Evolutionary conservation across 169 alveolate species (phyloP).

Genomic region (Cryptosporidium baileyi): DNA sequence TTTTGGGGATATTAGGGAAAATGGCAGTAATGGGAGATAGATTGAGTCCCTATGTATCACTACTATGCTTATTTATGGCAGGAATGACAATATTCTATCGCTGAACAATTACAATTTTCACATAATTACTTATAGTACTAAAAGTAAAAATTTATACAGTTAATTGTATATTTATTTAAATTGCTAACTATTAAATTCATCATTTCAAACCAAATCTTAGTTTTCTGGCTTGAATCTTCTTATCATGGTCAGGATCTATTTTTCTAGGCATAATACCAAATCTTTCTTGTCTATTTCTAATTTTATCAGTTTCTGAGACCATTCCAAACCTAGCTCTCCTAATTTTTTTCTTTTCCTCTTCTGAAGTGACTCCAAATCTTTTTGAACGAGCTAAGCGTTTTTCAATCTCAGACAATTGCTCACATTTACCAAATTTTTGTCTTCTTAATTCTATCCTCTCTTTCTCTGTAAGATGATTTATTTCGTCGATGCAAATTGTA

Average conservation of each 20-base stretch:
- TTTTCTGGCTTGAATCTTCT: slow-evolving; percentile 57
- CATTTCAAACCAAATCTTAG: slow-evolving; percentile 46
- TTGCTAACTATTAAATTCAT: too few relatives aligned
- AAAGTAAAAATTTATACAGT: not conserved
- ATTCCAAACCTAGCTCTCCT: slow-evolving; percentile 47
- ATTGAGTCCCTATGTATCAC: slow-evolving; percentile 90
- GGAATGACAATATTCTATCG: slow-evolving; percentile 84
- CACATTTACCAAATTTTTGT: slow-evolving; percentile 42
- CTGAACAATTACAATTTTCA: slow-evolving; percentile 67
- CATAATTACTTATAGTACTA: not conserved
- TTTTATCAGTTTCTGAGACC: slow-evolving; percentile 31
- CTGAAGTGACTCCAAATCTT: slow-evolving; percentile 32
- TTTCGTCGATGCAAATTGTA: slow-evolving; percentile 14
- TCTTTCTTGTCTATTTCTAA: slow-evolving; percentile 33
- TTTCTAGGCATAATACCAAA: slow-evolving; percentile 15
- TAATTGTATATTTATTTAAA: too few relatives aligned
- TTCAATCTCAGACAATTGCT: not conserved
- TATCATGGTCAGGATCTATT: slow-evolving; percentile 31
- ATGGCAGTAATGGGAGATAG: slow-evolving; percentile 96
- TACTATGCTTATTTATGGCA: slow-evolving; percentile 88
- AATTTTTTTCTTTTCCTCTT: slow-evolving; percentile 15
- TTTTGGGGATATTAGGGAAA: slow-evolving; percentile 91
- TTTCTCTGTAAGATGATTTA: slow-evolving; percentile 23
- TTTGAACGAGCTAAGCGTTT: slow-evolving; percentile 35
- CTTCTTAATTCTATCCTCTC: slow-evolving; percentile 59